These are phyloP conservation scores for Eimeria sp. DNA, from an alignment of 169 alveolate species.

Conservation along the genomic window DNA sequence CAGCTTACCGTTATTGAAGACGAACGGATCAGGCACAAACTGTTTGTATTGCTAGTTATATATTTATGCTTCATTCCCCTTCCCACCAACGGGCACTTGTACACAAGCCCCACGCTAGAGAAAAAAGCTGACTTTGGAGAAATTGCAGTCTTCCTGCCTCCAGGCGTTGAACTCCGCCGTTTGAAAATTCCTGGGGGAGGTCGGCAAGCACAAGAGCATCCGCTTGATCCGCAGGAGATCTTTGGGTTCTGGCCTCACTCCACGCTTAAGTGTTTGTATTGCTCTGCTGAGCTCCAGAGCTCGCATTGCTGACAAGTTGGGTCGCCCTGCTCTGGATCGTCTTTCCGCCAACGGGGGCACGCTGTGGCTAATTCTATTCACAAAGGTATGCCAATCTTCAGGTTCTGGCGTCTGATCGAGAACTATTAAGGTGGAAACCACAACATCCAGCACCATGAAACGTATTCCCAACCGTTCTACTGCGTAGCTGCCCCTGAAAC, in stretches of 20 bases:
- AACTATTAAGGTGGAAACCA: background rate
- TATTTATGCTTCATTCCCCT: background rate
- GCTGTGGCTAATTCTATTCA: background rate
- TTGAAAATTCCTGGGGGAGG: background rate
- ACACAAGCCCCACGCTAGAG: background rate
- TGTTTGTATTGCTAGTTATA: background rate
- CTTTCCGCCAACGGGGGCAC: background rate
- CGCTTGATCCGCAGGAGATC: background rate
- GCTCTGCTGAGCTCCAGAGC: conserved; percentile 3
- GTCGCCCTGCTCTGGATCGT: background rate
- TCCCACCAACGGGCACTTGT: background rate
- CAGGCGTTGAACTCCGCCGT: background rate
- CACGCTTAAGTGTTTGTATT: background rate
- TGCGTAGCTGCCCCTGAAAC: background rate
- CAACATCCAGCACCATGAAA: conserved; percentile 1
- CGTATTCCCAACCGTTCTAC: background rate
- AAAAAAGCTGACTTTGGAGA: background rate
- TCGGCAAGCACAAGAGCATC: conserved; percentile 16
- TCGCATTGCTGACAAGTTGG: background rate
- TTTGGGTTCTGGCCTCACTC: background rate
- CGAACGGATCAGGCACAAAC: background rate
- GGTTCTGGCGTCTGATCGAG: background rate
- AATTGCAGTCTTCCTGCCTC: background rate
- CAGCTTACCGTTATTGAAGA: background rate
- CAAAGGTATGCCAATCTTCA: background rate